These are phyloP conservation scores for Nicotiana tabacum DNA, from an alignment of 257 asterid species.

Conservation along the genomic window DNA sequence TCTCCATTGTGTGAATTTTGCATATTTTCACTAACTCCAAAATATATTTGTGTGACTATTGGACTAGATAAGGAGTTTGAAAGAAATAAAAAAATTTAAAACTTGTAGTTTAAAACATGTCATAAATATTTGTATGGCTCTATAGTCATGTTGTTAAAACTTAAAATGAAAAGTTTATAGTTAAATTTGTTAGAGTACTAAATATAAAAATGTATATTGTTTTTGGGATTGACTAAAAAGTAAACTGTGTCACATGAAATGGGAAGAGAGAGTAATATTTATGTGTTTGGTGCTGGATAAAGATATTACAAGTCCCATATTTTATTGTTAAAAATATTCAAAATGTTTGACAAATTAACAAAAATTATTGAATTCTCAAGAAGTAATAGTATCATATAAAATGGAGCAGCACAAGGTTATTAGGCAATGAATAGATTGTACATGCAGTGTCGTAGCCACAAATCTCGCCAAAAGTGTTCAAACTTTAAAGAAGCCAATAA, in stretches of 20 bases:
- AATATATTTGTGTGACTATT: not conserved
- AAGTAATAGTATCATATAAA: not conserved
- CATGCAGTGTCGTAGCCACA: too few species aligned
- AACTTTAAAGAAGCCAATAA: too few species aligned
- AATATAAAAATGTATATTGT: not conserved
- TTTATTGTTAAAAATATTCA: not conserved
- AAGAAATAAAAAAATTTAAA: not conserved
- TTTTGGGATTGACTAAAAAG: not conserved
- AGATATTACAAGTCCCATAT: not conserved
- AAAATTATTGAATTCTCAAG: not conserved
- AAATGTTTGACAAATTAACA: not conserved
- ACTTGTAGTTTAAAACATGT: not conserved
- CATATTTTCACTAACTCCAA: not conserved
- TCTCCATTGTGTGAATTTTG: not conserved
- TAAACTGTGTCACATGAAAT: not conserved
- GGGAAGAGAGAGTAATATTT: not conserved
- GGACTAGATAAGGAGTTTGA: not conserved
- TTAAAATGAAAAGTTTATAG: too few species aligned
- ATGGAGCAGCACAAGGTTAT: not conserved
- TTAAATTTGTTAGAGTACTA: too few species aligned
- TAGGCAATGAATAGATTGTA: not conserved
- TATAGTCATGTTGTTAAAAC: too few species aligned
- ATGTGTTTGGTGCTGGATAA: not conserved
- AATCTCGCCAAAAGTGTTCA: too few species aligned
- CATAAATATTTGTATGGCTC: too few species aligned